phyloP scores from a whole-genome alignment of 208 protist genomes.

The Endotrypanum monterogeii region DNA sequence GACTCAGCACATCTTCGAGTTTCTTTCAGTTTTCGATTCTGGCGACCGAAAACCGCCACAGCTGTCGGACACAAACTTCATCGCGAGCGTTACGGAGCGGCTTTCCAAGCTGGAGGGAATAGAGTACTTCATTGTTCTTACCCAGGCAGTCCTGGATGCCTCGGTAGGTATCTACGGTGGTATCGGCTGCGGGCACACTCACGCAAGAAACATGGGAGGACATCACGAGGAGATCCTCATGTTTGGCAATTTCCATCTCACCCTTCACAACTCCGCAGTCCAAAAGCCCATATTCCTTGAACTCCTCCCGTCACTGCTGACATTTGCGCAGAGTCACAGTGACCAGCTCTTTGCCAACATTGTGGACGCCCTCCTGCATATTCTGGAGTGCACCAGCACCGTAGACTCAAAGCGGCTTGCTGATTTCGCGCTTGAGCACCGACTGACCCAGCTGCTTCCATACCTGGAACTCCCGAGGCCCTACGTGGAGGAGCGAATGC shows the following conservation, averaged over 20 bases:
- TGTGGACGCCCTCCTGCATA: constrained; percentile 42
- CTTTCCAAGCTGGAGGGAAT: constrained; percentile 43
- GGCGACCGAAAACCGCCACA: constrained; percentile 49
- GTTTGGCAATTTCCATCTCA: constrained; percentile 50
- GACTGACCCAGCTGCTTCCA: constrained; percentile 60
- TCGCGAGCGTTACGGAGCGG: constrained; percentile 39
- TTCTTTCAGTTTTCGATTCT: constrained; percentile 73
- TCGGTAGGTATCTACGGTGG: constrained; percentile 53
- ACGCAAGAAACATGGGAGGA: constrained; percentile 16
- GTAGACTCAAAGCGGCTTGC: constrained; percentile 59
- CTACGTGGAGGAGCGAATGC: constrained; percentile 46
- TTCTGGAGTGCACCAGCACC: constrained; percentile 62
- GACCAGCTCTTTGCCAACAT: constrained; percentile 45
- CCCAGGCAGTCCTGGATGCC: constrained; percentile 69
- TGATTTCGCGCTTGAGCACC: constrained; percentile 51
- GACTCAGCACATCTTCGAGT: constrained; percentile 70
- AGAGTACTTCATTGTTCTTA: constrained; percentile 68
- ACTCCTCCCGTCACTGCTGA: constrained; percentile 60
- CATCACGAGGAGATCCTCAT: constrained; percentile 31
- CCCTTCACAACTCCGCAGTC: constrained; percentile 50
- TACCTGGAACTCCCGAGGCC: constrained; percentile 62
- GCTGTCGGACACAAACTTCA: constrained; percentile 55
- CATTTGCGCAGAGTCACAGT: constrained; percentile 38
- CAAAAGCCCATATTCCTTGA: constrained; percentile 82
- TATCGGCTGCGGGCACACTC: constrained; percentile 13